Evolutionary conservation across 2,329 filamentous ascomycete genomes (phyloP).

Genomic region (Paradendryphiella salina): DNA sequence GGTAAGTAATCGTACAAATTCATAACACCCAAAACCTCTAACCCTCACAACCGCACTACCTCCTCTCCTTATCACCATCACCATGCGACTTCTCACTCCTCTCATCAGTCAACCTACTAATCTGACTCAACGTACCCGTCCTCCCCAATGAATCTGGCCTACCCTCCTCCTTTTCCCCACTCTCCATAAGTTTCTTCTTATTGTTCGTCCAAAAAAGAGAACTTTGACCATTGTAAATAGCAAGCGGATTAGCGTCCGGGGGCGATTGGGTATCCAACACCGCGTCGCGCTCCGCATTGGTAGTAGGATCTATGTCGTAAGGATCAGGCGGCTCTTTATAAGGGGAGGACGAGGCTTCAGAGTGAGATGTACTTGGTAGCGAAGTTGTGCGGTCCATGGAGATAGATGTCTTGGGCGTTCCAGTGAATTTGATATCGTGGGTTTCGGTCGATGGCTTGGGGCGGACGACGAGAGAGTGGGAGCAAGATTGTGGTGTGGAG

Average conservation of each 20-base stretch:
- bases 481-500: slow-evolving; percentile 5
- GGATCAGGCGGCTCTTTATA: slow-evolving; percentile 2
- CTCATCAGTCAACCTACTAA: slow-evolving; percentile 59
- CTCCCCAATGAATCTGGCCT: slow-evolving; percentile 41
- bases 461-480: slow-evolving; percentile 26
- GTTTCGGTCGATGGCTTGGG: slow-evolving; percentile 18
- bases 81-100: slow-evolving; percentile 21
- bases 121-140: slow-evolving; percentile 55
- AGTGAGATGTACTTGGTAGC: slow-evolving; percentile 16
- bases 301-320: too few species aligned
- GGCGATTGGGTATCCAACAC: background rate
- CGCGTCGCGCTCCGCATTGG: too few species aligned
- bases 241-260: slow-evolving; percentile 50
- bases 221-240: slow-evolving; percentile 55
- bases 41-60: slow-evolving; percentile 36
- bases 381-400: slow-evolving; percentile 14
- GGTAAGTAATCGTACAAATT: too few species aligned
- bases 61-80: background rate
- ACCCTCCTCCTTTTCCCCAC: slow-evolving; percentile 21
- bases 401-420: slow-evolving; percentile 29
- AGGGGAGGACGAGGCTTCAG: slow-evolving; percentile 9
- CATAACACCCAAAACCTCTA: background rate
- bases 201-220: slow-evolving; percentile 58
- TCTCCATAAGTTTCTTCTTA: slow-evolving; percentile 1
- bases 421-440: slow-evolving; percentile 17